Base-by-base conservation (phyloP, 2,329 filamentous ascomycete species). In the Hymenoscyphus scutula region DNA sequence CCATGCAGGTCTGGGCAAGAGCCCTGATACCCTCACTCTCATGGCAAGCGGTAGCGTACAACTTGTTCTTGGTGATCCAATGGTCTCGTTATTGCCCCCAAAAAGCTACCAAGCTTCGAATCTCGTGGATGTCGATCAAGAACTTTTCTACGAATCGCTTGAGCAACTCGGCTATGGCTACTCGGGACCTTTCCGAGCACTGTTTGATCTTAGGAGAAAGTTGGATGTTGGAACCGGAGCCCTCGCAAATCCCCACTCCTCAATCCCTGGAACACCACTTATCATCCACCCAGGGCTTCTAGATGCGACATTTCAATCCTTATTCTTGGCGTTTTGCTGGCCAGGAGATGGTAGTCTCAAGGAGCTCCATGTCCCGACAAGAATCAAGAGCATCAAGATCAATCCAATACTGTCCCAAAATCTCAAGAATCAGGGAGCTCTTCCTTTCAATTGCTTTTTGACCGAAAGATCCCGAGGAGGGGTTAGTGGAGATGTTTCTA, bases 211-310 rank as follows among this genome's bases (percentile, higher is more conserved):
- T 32, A 58, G 62, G 53, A 54, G 65, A 30, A 57, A 38, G 17
- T 53, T 60, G n/a, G 45, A 56, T 38, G n/a, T 37, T 3, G 61
- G 53, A 27, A 60, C 55, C 5, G 65, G 27, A 13, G 2, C 32
- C 5, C 45, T 67, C 6, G 15, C 30, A 7, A 51, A 56, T 45
- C 30, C 25, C 17, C 41, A 48, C n/a, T 48, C 41, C 10, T 23
- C 19, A 19, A 5, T 23, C 23, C 23, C 29, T 23, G 8, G 27
- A 34, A 53, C 59, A 2, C 11, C 15, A n/a, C 30, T 59, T 17
- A 45, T 61, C 13, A 77, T 86, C 30, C 84, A 86, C 64, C 84
- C 84, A 0, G 78, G 81, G 2, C 84, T 82, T 0, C 74, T 86
- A 19, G 84, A 86, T 65, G 74, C 79, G 2, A 80, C 85, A 72